Conservation (phyloP, 2,329 filamentous ascomycete species). For the Septoria linicola region DNA sequence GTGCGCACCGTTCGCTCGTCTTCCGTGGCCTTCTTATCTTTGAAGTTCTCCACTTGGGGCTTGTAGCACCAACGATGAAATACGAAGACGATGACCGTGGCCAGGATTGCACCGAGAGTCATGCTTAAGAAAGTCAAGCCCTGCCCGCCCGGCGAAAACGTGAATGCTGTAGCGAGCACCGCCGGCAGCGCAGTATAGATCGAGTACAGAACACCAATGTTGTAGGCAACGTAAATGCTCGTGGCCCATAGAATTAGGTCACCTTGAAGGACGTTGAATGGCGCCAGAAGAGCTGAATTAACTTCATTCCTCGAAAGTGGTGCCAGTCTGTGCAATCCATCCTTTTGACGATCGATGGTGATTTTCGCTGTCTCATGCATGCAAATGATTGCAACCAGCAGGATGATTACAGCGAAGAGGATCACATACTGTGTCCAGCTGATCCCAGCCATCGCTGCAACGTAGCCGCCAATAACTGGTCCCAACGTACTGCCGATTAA, state of each 20-base stretch:
- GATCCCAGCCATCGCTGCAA: slow-evolving; percentile 40
- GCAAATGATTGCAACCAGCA: slow-evolving; percentile 40
- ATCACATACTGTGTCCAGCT: slow-evolving; percentile 44
- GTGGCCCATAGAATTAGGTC: slow-evolving; percentile 34
- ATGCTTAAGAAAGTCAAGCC: slow-evolving; percentile 40
- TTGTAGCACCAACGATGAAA: slow-evolving; percentile 34
- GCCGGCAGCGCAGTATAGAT: slow-evolving; percentile 25
- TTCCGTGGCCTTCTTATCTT: slow-evolving; percentile 13
- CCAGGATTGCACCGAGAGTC: slow-evolving; percentile 34
- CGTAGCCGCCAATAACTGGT: slow-evolving; percentile 45
- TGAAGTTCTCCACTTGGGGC: slow-evolving; percentile 22
- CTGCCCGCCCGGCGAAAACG: slow-evolving; percentile 35
- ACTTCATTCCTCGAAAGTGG: slow-evolving; percentile 28
- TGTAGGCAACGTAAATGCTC: slow-evolving; percentile 20
- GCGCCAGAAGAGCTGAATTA: slow-evolving; percentile 15
- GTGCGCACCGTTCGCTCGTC: slow-evolving; percentile 9
- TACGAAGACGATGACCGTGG: slow-evolving; percentile 33
- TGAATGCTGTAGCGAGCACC: slow-evolving; percentile 29
- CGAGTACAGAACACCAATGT: slow-evolving; percentile 28
- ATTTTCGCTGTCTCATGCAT: slow-evolving; percentile 56
- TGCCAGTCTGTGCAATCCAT: slow-evolving; percentile 6
- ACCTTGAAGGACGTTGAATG: slow-evolving; percentile 29
- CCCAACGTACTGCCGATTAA: slow-evolving; percentile 42
- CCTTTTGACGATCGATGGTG: slow-evolving; percentile 41
- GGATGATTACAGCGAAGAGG: slow-evolving; percentile 39